phyloP scores from a whole-genome alignment of 2,329 filamentous ascomycete species.

The Thelonectria rubi region DNA sequence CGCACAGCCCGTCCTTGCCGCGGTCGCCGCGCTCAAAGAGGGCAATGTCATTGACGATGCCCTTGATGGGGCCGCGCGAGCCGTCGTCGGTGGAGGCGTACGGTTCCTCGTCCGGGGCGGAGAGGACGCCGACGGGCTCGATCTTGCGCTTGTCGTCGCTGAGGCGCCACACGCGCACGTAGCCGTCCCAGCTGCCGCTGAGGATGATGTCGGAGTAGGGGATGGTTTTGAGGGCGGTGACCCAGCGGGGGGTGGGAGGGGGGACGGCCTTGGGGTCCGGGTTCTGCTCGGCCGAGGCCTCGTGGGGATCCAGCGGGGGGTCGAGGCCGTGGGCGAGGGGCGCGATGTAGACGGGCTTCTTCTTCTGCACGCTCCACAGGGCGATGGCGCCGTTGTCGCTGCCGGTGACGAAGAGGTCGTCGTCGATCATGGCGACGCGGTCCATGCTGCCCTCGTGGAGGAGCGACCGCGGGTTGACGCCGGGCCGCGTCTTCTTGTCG shows the following conservation, averaged over 20 bases:
- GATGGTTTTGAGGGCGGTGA: constrained; percentile 86
- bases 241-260: constrained; percentile 79
- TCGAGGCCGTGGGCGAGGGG: constrained; percentile 88
- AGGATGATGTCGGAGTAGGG: constrained; percentile 92
- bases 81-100: constrained; percentile 43
- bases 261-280: constrained; percentile 69
- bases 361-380: constrained; percentile 91
- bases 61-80: constrained; percentile 61
- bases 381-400: constrained; percentile 89
- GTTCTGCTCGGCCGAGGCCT: constrained; percentile 77
- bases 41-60: constrained; percentile 88
- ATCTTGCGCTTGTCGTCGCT: constrained; percentile 84
- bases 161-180: constrained; percentile 84
- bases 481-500: constrained; percentile 58
- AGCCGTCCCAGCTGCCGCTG: constrained; percentile 91
- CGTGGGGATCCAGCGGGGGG: constrained; percentile 70
- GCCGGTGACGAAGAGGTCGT: constrained; percentile 89
- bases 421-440: constrained; percentile 88
- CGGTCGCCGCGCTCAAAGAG: constrained; percentile 85
- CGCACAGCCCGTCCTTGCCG: constrained; percentile 79
- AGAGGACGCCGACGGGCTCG: constrained; percentile 75
- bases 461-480: constrained; percentile 61
- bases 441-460: constrained; percentile 88
- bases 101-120: constrained; percentile 45
- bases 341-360: constrained; percentile 88